Evolutionary conservation across 2,329 filamentous ascomycete species (phyloP).

Genomic region (Fonsecaea pedrosoi): DNA sequence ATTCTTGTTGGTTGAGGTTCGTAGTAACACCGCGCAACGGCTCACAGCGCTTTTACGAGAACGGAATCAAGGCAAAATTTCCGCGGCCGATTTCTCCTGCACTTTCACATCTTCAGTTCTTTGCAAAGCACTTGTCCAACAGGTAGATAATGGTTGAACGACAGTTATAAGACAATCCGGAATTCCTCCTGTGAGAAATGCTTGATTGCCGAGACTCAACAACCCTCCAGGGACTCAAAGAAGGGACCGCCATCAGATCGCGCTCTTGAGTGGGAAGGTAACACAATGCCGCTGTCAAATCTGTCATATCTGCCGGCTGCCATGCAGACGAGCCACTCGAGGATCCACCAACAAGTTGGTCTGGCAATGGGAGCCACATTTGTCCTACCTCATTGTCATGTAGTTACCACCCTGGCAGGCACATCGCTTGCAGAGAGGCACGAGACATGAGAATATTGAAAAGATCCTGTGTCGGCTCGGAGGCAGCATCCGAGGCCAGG

Average conservation of each 20-base stretch:
- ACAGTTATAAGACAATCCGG: not conserved
- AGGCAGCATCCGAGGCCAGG: slow-evolving; percentile 20
- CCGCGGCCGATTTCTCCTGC: not conserved
- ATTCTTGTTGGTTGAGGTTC: slow-evolving; percentile 6
- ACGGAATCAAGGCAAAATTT: slow-evolving; percentile 19
- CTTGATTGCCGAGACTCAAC: not conserved
- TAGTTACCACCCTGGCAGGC: not conserved
- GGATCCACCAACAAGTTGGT: slow-evolving; percentile 23
- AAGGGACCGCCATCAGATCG: not conserved
- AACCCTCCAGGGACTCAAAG: not conserved
- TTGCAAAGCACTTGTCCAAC: not conserved
- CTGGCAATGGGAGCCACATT: slow-evolving; percentile 14
- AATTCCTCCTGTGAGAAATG: not conserved
- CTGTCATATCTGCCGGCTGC: slow-evolving; percentile 38
- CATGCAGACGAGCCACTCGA: slow-evolving; percentile 25
- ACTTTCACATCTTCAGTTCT: not conserved
- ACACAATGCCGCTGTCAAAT: slow-evolving; percentile 38
- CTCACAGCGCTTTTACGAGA: slow-evolving; percentile 25
- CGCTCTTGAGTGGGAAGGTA: slow-evolving; percentile 11
- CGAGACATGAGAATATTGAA: not conserved
- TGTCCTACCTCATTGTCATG: slow-evolving; percentile 21
- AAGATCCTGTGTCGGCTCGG: slow-evolving; percentile 12
- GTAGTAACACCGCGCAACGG: slow-evolving; percentile 30
- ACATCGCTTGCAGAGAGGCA: slow-evolving; percentile 4
- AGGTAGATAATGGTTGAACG: not conserved